Conservation (phyloP, 139 green algal species). For the Chlorella sp. region DNA sequence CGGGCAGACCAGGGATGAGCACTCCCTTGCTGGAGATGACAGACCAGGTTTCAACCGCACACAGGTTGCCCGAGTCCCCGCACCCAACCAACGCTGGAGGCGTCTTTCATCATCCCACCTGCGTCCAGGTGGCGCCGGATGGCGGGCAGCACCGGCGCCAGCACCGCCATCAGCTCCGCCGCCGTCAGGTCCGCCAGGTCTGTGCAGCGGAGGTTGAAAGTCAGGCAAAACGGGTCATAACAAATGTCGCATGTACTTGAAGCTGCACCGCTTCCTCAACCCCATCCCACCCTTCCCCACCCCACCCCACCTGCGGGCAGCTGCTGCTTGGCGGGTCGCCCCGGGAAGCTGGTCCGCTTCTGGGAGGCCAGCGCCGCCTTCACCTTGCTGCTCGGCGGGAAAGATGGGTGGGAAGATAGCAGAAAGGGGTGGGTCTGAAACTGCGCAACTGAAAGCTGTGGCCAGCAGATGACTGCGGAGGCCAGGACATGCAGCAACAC, state of each 20-base stretch:
- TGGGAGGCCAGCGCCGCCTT: conserved; percentile 7
- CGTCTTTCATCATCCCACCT: neutral
- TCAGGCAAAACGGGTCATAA: neutral
- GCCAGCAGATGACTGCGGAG: neutral
- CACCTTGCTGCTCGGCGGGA: conserved; percentile 17
- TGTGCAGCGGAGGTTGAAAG: neutral
- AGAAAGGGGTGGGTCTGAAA: neutral
- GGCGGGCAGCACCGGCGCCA: conserved; percentile 7
- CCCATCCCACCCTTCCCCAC: no score
- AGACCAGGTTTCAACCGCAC: no score
- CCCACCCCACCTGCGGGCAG: neutral
- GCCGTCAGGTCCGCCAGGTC: neutral
- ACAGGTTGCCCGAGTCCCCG: no score
- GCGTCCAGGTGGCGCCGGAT: conserved; percentile 31
- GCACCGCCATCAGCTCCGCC: conserved; percentile 1
- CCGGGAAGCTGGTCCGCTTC: neutral
- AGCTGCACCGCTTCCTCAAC: no score
- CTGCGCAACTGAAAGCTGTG: neutral
- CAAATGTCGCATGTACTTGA: no score
- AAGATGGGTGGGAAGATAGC: neutral
- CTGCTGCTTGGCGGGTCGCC: neutral
- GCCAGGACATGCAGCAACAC: neutral
- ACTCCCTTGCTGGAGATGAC: no score
- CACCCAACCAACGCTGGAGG: no score
- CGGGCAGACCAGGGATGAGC: no score